A percentile compares a stretch with the other conserved stretches of the same genome.
These are phyloP conservation scores for Pharus latifolius DNA, from an alignment of 176 grass and related monocot species.

Conservation along the genomic window DNA sequence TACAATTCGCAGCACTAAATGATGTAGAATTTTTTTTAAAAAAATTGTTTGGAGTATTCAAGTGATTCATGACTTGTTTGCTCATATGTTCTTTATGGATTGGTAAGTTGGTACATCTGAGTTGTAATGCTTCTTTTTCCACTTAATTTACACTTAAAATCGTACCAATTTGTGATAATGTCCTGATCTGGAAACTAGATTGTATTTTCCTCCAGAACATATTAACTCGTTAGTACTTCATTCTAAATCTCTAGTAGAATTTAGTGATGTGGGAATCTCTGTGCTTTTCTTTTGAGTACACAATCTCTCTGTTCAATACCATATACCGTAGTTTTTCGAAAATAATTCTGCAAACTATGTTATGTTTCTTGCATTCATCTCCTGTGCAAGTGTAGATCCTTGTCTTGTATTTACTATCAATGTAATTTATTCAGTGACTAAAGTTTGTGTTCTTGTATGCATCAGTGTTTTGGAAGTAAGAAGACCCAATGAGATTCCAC, in stretches of 20 bases:
- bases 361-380: no score
- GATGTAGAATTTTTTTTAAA: background rate
- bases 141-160: no score
- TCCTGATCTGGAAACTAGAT: background rate
- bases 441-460: background rate
- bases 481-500: conserved; percentile 37
- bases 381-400: background rate
- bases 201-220: background rate
- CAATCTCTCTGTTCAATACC: background rate
- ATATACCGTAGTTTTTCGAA: no score
- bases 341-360: no score
- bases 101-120: background rate
- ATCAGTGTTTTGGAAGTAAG: conserved; percentile 5
- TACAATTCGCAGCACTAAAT: no score
- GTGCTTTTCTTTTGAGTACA: background rate
- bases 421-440: background rate
- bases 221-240: background rate
- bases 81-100: background rate
- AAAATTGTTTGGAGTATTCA: background rate
- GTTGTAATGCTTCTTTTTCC: no score
- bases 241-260: background rate
- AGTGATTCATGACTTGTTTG: background rate
- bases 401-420: background rate
- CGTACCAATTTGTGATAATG: background rate
- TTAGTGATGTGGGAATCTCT: background rate